Evolutionary conservation across 768 basidiomycete genomes (phyloP).

Genomic region (Trametes cingulata): DNA sequence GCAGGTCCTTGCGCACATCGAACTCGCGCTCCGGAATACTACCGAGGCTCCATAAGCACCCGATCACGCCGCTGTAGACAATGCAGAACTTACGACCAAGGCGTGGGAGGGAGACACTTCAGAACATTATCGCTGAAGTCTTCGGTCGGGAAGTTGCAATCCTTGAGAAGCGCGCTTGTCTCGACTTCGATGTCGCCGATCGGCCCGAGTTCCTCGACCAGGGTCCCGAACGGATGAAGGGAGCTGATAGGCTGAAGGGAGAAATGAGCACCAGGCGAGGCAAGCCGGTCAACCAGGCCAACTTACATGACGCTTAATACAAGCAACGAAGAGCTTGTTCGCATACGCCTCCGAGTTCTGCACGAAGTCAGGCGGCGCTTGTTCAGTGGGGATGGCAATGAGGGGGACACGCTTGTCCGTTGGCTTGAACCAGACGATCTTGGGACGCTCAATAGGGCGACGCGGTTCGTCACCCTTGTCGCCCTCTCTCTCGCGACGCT

Average conservation of each 20-base stretch:
- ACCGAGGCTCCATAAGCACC: neutral
- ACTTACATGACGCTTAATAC: conserved; percentile 96
- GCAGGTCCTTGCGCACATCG: conserved; percentile 86
- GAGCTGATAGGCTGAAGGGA: conserved; percentile 80
- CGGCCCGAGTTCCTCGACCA: conserved; percentile 96
- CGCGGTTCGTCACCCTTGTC: conserved; percentile 85
- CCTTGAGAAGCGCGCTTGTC: conserved; percentile 94
- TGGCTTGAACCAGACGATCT: conserved; percentile 99
- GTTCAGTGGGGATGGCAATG: conserved; percentile 98
- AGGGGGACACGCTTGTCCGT: conserved; percentile 98
- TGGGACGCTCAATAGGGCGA: conserved; percentile 86
- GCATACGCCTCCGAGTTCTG: conserved; percentile 91
- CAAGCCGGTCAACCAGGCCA: conserved; percentile 9
- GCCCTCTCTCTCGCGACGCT: conserved; percentile 95
- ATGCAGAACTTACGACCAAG: conserved; percentile 76
- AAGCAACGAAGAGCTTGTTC: conserved; percentile 92
- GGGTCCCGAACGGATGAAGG: conserved; percentile 96
- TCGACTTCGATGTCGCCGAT: conserved; percentile 99
- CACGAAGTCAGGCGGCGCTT: conserved; percentile 94
- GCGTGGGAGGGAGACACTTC: conserved; percentile 94
- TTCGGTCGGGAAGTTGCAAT: conserved; percentile 98
- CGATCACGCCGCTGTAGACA: neutral
- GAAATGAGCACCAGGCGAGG: conserved; percentile 2
- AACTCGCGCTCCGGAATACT: conserved; percentile 89
- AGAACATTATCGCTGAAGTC: conserved; percentile 94